Evolutionary conservation across 1,284 basidiomycete species (phyloP).

Genomic region (Moesziomyces sp.): DNA sequence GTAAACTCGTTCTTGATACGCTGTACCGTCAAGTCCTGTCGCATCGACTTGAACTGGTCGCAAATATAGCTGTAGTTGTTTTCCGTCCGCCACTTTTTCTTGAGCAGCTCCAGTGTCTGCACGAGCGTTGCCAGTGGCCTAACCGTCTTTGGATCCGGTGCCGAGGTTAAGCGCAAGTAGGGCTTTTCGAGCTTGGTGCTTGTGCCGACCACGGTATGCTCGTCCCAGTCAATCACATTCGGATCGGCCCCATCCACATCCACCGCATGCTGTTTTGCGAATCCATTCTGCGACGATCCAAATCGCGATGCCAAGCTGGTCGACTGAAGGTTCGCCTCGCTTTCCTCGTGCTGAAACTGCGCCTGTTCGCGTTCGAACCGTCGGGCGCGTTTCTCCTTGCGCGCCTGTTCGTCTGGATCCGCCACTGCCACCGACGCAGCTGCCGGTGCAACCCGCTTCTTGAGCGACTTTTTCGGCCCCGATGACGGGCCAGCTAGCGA

Average conservation of each 20-base stretch:
- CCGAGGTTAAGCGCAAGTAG: slow-evolving; percentile 94
- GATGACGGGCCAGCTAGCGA: slow-evolving; percentile 71
- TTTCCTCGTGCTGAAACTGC: slow-evolving; percentile 49
- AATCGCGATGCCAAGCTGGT: slow-evolving; percentile 51
- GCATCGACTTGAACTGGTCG: slow-evolving; percentile 96
- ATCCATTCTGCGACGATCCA: slow-evolving; percentile 20
- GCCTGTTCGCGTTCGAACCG: slow-evolving; percentile 64
- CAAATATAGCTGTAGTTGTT: slow-evolving; percentile 91
- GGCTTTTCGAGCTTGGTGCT: slow-evolving; percentile 90
- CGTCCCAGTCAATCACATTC: slow-evolving; percentile 94
- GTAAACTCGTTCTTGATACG: slow-evolving; percentile 99
- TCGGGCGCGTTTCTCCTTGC: slow-evolving; percentile 63
- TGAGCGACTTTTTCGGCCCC: slow-evolving; percentile 23
- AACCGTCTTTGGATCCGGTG: slow-evolving; percentile 93
- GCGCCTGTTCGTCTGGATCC: slow-evolving; percentile 51
- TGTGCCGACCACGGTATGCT: slow-evolving; percentile 91
- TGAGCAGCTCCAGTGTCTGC: slow-evolving; percentile 86
- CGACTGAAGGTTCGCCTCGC: slow-evolving; percentile 45
- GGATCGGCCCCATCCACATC: slow-evolving; percentile 48
- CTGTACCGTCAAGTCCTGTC: slow-evolving; percentile 99
- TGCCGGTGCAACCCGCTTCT: slow-evolving; percentile 35
- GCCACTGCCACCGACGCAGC: not conserved
- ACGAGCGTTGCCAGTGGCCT: slow-evolving; percentile 86
- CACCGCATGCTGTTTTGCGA: slow-evolving; percentile 3
- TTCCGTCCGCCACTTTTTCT: slow-evolving; percentile 86